Evolutionary conservation across 257 asterid species (phyloP).

Genomic region (Prunella vulgaris): DNA sequence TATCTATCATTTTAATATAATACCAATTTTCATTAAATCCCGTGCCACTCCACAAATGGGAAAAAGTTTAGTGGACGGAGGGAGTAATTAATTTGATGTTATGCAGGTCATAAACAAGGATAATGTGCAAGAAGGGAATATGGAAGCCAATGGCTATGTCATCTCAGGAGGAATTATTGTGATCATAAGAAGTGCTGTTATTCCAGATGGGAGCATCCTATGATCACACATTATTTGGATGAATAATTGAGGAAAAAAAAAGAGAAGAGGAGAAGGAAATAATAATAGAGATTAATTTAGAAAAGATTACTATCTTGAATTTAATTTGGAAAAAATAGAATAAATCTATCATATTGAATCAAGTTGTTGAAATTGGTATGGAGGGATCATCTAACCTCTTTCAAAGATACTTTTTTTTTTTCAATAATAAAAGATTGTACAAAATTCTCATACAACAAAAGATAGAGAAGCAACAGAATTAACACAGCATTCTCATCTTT

Average conservation of each 20-base stretch:
- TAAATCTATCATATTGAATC: not conserved
- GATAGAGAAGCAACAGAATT: too few species aligned
- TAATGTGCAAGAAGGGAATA: conserved; percentile 58
- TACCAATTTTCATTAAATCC: too few species aligned
- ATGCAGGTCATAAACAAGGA: conserved; percentile 74
- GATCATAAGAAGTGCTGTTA: conserved; percentile 51
- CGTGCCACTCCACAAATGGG: too few species aligned
- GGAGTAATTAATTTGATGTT: not conserved
- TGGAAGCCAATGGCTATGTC: conserved; percentile 60
- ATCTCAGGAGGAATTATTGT: conserved; percentile 60
- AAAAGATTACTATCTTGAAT: not conserved
- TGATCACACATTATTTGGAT: not conserved
- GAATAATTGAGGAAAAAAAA: not conserved
- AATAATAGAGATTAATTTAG: not conserved
- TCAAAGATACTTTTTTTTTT: too few species aligned
- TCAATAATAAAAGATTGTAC: too few species aligned
- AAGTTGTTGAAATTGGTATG: too few species aligned
- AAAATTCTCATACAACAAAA: too few species aligned
- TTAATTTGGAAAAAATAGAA: not conserved
- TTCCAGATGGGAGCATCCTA: conserved; percentile 56
- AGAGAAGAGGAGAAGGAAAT: not conserved
- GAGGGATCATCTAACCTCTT: too few species aligned
- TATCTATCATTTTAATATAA: too few species aligned
- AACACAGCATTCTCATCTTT: too few species aligned
- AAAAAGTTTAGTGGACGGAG: too few species aligned